Evolutionary conservation across 2,329 filamentous ascomycete species (phyloP).

Genomic region (Colletotrichum godetiae): DNA sequence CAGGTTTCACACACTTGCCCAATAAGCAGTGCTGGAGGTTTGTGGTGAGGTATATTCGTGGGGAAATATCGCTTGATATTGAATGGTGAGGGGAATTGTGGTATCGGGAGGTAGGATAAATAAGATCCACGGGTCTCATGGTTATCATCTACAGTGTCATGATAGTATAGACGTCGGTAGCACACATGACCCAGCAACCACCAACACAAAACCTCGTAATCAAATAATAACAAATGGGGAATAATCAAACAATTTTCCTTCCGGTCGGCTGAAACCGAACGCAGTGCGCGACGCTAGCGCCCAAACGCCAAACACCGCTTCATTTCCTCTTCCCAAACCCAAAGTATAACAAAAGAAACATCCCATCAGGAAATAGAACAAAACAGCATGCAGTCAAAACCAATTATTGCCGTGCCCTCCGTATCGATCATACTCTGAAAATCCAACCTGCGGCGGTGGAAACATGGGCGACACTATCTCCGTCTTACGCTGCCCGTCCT

Average conservation of each 20-base stretch:
- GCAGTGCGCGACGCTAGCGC: background rate
- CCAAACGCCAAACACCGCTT: background rate
- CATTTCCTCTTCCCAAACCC: too few relatives aligned
- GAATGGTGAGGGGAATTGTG: background rate
- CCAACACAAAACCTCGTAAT: too few relatives aligned
- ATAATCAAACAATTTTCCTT: background rate
- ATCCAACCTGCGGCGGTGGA: slow-evolving; percentile 11
- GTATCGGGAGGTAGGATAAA: background rate
- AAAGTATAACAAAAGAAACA: background rate
- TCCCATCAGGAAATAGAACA: background rate
- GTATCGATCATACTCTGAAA: slow-evolving; percentile 1
- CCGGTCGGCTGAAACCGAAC: background rate
- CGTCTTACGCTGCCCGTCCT: slow-evolving; percentile 20
- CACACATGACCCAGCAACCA: background rate
- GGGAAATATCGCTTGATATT: background rate
- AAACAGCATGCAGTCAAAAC: background rate
- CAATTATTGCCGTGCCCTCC: slow-evolving; percentile 4
- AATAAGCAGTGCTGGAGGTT: background rate
- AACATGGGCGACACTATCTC: slow-evolving; percentile 9
- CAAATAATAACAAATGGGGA: background rate
- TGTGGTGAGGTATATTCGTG: background rate
- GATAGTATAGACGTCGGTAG: background rate
- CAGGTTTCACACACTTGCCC: background rate
- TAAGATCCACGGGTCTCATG: too few relatives aligned
- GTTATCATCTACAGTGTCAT: too few relatives aligned